Evolutionary conservation across 1,284 basidiomycete species (phyloP).

Genomic region (Irpex rosettiformis): DNA sequence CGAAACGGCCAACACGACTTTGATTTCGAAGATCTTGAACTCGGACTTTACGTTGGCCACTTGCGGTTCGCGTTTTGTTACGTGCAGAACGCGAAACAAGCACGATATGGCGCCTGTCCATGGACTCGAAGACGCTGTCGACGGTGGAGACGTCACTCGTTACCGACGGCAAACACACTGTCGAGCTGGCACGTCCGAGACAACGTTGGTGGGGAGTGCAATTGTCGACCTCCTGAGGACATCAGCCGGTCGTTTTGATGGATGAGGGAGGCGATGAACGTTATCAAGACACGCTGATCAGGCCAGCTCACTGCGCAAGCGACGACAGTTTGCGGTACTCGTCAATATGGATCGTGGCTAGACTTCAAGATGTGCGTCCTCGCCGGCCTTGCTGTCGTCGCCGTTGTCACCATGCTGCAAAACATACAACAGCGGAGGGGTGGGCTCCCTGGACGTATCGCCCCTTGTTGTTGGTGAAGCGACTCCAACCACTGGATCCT

Average conservation of each 20-base stretch:
- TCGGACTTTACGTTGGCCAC: not conserved
- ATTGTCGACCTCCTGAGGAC: no score
- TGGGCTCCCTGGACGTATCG: not conserved
- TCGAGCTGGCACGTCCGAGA: not conserved
- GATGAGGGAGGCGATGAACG: not conserved
- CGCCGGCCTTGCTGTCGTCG: no score
- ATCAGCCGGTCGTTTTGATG: not conserved
- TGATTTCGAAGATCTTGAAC: not conserved
- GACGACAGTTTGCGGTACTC: not conserved
- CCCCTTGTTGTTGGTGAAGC: no score
- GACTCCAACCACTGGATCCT: no score
- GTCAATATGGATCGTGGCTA: not conserved
- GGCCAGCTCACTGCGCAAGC: not conserved
- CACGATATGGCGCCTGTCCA: no score
- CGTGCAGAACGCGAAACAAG: no score
- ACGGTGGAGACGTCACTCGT: not conserved
- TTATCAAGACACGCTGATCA: not conserved
- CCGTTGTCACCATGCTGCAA: no score
- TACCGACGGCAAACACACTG: no score
- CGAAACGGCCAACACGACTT: not conserved
- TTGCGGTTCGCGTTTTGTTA: no score
- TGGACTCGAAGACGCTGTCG: no score
- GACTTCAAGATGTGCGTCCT: not conserved
- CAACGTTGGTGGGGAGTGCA: no score
- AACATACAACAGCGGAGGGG: not conserved